A percentile compares a stretch with the other conserved stretches of the same genome.
Evolutionary conservation across 75 land plant genomes (phyloP).

Genomic region (Cupressus sempervirens): DNA sequence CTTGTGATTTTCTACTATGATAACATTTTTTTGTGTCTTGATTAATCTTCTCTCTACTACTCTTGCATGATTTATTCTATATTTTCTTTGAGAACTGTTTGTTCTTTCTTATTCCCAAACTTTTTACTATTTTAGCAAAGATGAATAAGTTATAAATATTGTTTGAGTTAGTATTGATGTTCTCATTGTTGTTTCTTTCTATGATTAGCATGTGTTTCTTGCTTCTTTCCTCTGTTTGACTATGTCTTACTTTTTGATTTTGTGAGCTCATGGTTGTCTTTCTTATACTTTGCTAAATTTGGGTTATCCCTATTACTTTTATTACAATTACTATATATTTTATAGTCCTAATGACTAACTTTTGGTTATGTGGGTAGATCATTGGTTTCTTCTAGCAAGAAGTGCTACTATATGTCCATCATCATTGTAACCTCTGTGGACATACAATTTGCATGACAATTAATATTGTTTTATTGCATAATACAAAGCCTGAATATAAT

Average conservation of each 20-base stretch:
- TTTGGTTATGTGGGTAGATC: neutral
- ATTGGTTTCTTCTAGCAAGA: too few relatives aligned
- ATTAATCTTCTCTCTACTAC: neutral
- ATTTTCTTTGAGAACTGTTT: neutral
- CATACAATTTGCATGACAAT: too few relatives aligned
- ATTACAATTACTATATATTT: neutral
- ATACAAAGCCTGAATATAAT: too few relatives aligned
- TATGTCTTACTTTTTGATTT: neutral
- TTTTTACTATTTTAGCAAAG: neutral
- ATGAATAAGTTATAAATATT: neutral
- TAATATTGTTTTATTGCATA: too few relatives aligned
- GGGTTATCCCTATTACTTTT: neutral
- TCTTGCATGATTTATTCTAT: neutral
- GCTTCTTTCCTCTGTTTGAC: neutral
- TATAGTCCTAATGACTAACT: neutral
- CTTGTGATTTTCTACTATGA: neutral
- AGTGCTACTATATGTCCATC: too few relatives aligned
- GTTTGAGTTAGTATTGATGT: constrained; percentile 13
- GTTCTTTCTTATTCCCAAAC: neutral
- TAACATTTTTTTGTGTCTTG: neutral
- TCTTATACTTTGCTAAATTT: neutral
- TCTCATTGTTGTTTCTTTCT: neutral
- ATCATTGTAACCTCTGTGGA: too few relatives aligned
- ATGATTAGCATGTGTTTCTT: neutral
- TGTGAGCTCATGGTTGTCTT: neutral